Base-by-base conservation (phyloP, 495 filamentous ascomycete species). In the Baudoinia panamericana region DNA sequence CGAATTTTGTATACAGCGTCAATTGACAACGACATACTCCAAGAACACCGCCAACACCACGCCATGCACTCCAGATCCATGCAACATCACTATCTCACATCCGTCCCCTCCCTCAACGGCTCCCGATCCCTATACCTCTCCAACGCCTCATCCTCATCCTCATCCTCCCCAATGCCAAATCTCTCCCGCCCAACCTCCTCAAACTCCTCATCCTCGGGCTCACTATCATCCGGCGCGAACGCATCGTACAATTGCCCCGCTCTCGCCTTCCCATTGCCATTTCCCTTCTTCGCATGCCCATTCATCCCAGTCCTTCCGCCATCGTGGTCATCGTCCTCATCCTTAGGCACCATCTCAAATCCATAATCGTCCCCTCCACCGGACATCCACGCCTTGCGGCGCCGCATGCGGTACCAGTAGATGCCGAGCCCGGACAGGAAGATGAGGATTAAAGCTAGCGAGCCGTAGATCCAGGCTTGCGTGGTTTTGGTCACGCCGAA, bases 391-490 rank as follows among this genome's bases (percentile, higher is more conserved):
- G 76, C 72, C 25, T 78, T 67, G 26, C 80, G 75, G 46, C 81
- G 73, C 24, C 84, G 78, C 32, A 84, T 76, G 12, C 86, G 63
- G 51, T 72, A 81, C 50, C 92, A 69, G 64, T 90, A 96, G 23
- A 77, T 63, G 27, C 76, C 85, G 5, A 97, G 66, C 4, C 75
- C 82, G 33, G 65, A 63, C 62, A 85, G 83, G 66, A 97, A 97
- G 12, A 82, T 59, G 24, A 87, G 66, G 50, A 97, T 96, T 25
- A 93, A 73, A 13, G 67, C 76, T 17, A 90, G 55, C 15, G 86
- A 70, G 31, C 83, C 85, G 54, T 96, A 96, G 39, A 97, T 94
- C 90, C 90, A 97, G 29, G 80, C 72, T 56, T 92, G 84, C 5
- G 88, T 94, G 43, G 76, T 73, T 52, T 85, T 84, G 10, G 81